Evolutionary conservation across 805 yeast species (phyloP).

Genomic region (Clavispora vitiphila): DNA sequence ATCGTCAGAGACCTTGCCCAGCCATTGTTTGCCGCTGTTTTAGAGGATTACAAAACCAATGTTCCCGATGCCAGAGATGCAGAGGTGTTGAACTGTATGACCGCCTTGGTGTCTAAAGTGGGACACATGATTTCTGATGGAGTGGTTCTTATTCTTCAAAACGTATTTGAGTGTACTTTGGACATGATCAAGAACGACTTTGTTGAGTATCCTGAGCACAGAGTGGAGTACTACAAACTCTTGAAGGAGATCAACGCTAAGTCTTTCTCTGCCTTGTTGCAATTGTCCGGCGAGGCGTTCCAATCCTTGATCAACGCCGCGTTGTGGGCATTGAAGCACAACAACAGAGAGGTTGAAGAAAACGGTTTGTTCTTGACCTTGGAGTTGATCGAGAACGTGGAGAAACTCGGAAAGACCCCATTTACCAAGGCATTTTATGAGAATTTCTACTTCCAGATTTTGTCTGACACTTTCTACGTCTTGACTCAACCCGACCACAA

Average conservation of each 20-base stretch:
- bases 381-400: conserved; percentile 82
- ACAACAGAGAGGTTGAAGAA: conserved; percentile 93
- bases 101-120: conserved; percentile 81
- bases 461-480: conserved; percentile 89
- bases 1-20: conserved; percentile 78
- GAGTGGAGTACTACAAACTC: conserved; percentile 91
- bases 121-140: conserved; percentile 88
- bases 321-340: conserved; percentile 97
- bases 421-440: conserved; percentile 84
- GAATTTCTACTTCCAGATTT: conserved; percentile 81
- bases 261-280: conserved; percentile 79
- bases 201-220: conserved; percentile 95
- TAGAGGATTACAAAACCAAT: conserved; percentile 82
- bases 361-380: conserved; percentile 80
- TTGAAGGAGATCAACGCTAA: conserved; percentile 81
- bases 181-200: conserved; percentile 94
- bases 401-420: conserved; percentile 61
- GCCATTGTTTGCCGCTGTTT: conserved; percentile 76
- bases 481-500: conserved; percentile 96
- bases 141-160: conserved; percentile 78
- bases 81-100: conserved; percentile 92
- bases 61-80: conserved; percentile 98
- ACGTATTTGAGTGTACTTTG: conserved; percentile 90
- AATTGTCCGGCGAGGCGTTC: conserved; percentile 89
- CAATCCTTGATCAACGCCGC: conserved; percentile 89